Conservation (phyloP, 176 grass and related monocot genomes). For the Canna indica region DNA sequence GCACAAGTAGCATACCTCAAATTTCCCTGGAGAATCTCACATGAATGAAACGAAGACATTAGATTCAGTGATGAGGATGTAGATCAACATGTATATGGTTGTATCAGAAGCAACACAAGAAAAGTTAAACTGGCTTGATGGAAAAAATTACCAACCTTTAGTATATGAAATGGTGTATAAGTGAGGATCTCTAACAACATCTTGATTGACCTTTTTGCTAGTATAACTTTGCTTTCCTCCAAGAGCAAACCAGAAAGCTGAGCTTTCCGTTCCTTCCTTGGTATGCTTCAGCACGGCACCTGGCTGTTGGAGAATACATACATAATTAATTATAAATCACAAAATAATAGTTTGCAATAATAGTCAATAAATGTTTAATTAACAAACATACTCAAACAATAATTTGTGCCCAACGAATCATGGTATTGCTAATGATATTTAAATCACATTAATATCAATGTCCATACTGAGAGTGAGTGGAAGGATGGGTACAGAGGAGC, state of each 20-base stretch:
- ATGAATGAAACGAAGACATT: constrained; percentile 11
- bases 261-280: constrained; percentile 96
- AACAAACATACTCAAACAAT: neutral
- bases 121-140: constrained; percentile 14
- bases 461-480: too few relatives aligned
- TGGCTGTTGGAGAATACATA: constrained; percentile 46
- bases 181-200: constrained; percentile 75
- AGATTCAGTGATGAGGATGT: neutral
- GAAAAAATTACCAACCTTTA: constrained; percentile 43
- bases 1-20: constrained; percentile 49
- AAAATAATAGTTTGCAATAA: neutral
- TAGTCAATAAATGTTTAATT: neutral
- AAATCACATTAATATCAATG: too few relatives aligned
- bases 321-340: neutral
- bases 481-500: neutral
- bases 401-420: neutral
- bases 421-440: neutral
- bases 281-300: constrained; percentile 66
- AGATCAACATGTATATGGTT: constrained; percentile 12
- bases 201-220: constrained; percentile 41
- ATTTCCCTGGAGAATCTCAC: constrained; percentile 44
- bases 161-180: constrained; percentile 72
- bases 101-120: constrained; percentile 26
- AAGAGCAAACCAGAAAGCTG: constrained; percentile 96
- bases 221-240: constrained; percentile 86